These are phyloP conservation scores for Hypoxylon sp. DNA, from an alignment of 2,329 filamentous ascomycete genomes.

Conservation along the genomic window DNA sequence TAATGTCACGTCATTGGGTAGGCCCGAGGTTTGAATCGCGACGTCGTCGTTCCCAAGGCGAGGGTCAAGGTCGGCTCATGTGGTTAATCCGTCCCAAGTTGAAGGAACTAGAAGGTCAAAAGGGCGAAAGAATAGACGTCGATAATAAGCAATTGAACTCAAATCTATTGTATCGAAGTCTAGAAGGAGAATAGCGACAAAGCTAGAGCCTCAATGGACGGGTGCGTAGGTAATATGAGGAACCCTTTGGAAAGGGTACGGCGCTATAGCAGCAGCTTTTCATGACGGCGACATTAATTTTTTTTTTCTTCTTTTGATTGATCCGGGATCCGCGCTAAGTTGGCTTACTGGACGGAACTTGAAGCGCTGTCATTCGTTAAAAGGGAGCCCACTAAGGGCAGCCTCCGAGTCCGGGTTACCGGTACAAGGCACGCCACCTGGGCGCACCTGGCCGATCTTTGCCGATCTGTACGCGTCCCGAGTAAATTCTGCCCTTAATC, in stretches of 20 bases:
- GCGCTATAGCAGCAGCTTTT: slow-evolving; percentile 6
- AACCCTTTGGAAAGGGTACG: not conserved
- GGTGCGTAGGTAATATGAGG: not conserved
- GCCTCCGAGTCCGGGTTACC: not conserved
- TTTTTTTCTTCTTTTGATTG: slow-evolving; percentile 14
- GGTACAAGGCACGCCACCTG: too few species aligned
- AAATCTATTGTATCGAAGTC: not conserved
- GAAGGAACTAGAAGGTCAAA: slow-evolving; percentile 5
- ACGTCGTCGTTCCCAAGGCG: slow-evolving; percentile 13
- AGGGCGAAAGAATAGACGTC: not conserved
- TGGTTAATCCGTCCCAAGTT: slow-evolving; percentile 17
- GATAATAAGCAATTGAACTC: not conserved
- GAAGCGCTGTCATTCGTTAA: slow-evolving; percentile 11
- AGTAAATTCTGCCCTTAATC: slow-evolving; percentile 38
- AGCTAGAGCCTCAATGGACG: not conserved
- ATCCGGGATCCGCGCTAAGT: slow-evolving; percentile 16
- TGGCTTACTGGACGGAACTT: slow-evolving; percentile 10
- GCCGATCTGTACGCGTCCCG: too few species aligned
- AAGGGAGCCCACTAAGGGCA: not conserved
- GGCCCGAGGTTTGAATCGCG: slow-evolving; percentile 10
- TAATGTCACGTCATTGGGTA: slow-evolving; percentile 39
- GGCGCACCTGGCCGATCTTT: too few species aligned
- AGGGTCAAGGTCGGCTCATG: not conserved
- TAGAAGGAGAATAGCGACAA: not conserved
- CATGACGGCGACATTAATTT: slow-evolving; percentile 40